Evolutionary conservation across 345 rosid species (phyloP).

Genomic region (Cardamine resedifolia): DNA sequence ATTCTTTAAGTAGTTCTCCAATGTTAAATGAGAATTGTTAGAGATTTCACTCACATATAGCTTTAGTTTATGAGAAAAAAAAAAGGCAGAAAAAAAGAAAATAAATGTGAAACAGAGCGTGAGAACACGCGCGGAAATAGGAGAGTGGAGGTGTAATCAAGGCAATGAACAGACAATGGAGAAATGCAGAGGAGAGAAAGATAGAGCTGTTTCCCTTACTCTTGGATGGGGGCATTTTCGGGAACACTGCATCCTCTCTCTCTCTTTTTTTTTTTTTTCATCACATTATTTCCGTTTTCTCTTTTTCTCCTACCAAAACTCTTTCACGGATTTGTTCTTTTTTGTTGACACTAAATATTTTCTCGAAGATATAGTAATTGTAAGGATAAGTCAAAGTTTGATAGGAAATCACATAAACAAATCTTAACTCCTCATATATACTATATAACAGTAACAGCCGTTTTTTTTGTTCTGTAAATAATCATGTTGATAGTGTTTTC

Average conservation of each 20-base stretch:
- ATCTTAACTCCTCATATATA: neutral
- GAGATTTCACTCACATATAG: too few relatives aligned
- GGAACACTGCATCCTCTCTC: constrained; percentile 44
- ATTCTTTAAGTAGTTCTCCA: too few relatives aligned
- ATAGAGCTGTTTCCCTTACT: constrained; percentile 62
- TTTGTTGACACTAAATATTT: neutral
- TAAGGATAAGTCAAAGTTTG: neutral
- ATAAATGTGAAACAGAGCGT: neutral
- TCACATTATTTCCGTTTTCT: constrained; percentile 68
- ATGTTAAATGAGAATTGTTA: too few relatives aligned
- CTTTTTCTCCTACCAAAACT: constrained; percentile 44
- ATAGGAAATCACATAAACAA: neutral
- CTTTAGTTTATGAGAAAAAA: neutral
- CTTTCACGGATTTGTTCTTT: constrained; percentile 30
- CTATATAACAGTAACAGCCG: neutral
- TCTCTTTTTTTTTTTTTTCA: constrained; percentile 24
- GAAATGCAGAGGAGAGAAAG: too few relatives aligned
- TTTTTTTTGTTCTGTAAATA: too few relatives aligned
- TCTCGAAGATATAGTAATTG: neutral
- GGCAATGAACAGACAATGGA: constrained; percentile 42
- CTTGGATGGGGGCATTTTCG: constrained; percentile 66
- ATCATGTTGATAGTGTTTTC: neutral
- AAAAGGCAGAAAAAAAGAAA: neutral
- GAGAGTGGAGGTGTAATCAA: constrained; percentile 28
- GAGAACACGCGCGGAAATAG: constrained; percentile 31